Base-by-base conservation (phyloP, 805 yeast species). In the Groenewaldozyma salmanticensis region DNA sequence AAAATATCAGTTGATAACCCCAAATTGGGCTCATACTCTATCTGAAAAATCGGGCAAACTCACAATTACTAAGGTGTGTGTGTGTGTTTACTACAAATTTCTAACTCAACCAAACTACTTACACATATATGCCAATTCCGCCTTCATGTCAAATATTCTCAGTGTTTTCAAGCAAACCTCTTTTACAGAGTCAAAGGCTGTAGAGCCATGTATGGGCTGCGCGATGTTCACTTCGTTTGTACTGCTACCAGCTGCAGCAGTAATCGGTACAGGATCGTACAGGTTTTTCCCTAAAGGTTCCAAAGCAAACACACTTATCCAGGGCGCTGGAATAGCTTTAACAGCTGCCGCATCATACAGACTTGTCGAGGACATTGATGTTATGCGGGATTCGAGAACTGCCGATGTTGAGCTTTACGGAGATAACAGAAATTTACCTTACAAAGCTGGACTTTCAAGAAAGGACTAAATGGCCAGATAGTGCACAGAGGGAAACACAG, bases 71-170 rank as follows among this genome's bases (percentile, higher is more conserved):
- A n/a, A n/a, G n/a, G n/a, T n/a, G n/a, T n/a, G n/a, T n/a, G n/a
- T n/a, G n/a, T n/a, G n/a, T n/a, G n/a, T n/a, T n/a, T n/a, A n/a
- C n/a, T n/a, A n/a, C n/a, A n/a, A n/a, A n/a, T n/a, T n/a, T n/a
- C n/a, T n/a, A n/a, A n/a, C n/a, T n/a, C n/a, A n/a, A n/a, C n/a
- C n/a, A n/a, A n/a, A n/a, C n/a, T n/a, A n/a, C n/a, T n/a, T n/a
- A n/a, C n/a, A n/a, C n/a, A n/a, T n/a, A n/a, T n/a, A n/a, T n/a
- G n/a, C n/a, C n/a, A n/a, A n/a, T n/a, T n/a, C n/a, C n/a, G n/a
- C n/a, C n/a, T n/a, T n/a, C n/a, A 44, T 41, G 45, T 52, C 55
- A 20, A 52, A 52, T 38, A 52, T 52, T 17, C 50, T 52, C 31
- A 47, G 50, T 29, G 48, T 52, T 13, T 42, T 52, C 38, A 43